Evolutionary conservation across 2,329 filamentous ascomycete genomes (phyloP).

Genomic region (Pseudogymnoascus sp.): DNA sequence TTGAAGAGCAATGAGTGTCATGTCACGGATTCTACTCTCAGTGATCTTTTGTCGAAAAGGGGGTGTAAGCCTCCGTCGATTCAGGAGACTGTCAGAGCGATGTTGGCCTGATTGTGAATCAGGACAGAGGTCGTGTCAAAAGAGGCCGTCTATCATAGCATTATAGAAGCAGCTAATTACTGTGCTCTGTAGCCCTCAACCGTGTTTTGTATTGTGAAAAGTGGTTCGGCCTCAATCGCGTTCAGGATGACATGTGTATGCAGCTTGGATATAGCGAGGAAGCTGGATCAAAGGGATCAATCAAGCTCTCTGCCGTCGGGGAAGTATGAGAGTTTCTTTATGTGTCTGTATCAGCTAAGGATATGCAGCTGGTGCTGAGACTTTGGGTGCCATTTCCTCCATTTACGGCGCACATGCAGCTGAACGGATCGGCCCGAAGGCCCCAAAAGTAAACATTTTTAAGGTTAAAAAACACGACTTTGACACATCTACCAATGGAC

Average conservation of each 20-base stretch:
- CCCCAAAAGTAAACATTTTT: background rate
- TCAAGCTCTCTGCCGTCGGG: background rate
- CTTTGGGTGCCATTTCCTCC: background rate
- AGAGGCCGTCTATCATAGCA: background rate
- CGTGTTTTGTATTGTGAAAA: background rate
- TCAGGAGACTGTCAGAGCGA: constrained; percentile 22
- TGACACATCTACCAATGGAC: background rate
- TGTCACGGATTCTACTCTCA: constrained; percentile 22
- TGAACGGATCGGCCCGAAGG: constrained; percentile 3
- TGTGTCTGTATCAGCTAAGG: background rate
- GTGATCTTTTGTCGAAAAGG: constrained; percentile 17
- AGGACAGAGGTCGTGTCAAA: background rate
- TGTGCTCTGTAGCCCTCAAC: background rate
- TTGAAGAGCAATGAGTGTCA: constrained; percentile 21
- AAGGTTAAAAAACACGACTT: background rate
- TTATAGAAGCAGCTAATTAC: background rate
- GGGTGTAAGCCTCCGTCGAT: constrained; percentile 17
- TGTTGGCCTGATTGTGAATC: constrained; percentile 14
- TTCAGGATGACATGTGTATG: background rate
- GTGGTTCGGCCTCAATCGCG: background rate
- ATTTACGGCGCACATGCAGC: background rate
- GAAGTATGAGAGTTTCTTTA: background rate
- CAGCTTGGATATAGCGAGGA: background rate
- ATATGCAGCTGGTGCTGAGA: background rate
- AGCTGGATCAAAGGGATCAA: background rate